Base-by-base conservation (phyloP, 441 rosid species). In the Pelargonium australe region DNA sequence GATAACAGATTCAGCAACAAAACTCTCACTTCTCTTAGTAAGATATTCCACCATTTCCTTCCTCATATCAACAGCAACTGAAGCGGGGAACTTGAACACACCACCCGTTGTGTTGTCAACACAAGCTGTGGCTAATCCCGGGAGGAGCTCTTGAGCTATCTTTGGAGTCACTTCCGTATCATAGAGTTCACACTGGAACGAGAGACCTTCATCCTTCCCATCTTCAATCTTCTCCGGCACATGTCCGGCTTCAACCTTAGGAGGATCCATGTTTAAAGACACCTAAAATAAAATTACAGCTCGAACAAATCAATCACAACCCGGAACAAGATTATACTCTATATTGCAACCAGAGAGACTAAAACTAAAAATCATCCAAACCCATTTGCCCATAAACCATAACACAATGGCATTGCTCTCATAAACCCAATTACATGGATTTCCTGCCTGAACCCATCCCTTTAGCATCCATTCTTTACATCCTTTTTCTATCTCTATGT, bases 91-190 rank as follows among this genome's bases (percentile, higher is more conserved):
- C 66, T 70, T 82, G 83, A 92, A 95, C 74, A 92, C 68, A 58
- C 78, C 95, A 12, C 96, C 97, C 0, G 86, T 86, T 1, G 98
- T 95, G 86, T 83, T 85, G 78, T 92, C 97, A 7, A 95, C 87
- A 72, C 92, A 90, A 51, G 97, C 96, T 0, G 90, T 75, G 65
- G 95, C 89, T 74, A 95, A 74, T 40, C 98, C 98, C 0, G 89
- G 89, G 66, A 95, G 86, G 73, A 95, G 74, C 41, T 45, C 72
- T 70, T 85, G 86, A 53, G 91, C 85, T 37, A 89, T 83, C 69
- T 84, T 95, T 78, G 76, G 85, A 76, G 83, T 92, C 41, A 85
- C 51, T 76, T 85, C 83, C 19, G 84, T 77, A 63, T 95, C 98
- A 58, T 78, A 90, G 37, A 86, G 89, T 12, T 80, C 76, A 69